phyloP scores from a whole-genome alignment of 768 basidiomycete species.

The Termitomyces sp. region DNA sequence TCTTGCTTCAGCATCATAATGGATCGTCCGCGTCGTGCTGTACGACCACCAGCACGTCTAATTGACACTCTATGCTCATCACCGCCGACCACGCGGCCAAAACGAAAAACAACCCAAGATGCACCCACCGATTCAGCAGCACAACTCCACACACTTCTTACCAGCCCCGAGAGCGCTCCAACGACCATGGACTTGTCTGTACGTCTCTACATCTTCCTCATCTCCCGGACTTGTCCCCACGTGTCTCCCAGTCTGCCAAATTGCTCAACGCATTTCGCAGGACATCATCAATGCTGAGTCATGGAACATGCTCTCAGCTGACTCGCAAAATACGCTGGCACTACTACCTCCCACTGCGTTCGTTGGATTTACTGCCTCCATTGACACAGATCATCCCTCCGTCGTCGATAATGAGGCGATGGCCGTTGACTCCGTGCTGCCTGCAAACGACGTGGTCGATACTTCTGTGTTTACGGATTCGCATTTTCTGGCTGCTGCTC shows the following conservation, averaged over 20 bases:
- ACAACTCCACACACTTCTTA: conserved; percentile 6
- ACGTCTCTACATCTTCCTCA: conserved; percentile 18
- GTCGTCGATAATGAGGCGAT: conserved; percentile 12
- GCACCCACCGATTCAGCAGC: conserved; percentile 1
- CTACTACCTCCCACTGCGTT: conserved; percentile 47
- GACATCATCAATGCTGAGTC: conserved; percentile 40
- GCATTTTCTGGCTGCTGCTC: conserved; percentile 48
- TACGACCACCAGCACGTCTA: conserved; percentile 7
- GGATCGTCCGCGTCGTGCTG: conserved; percentile 16
- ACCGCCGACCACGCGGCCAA: conserved; percentile 4
- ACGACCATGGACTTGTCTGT: conserved; percentile 43
- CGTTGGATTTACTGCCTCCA: conserved; percentile 20
- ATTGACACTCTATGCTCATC: not conserved
- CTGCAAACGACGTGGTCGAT: conserved; percentile 22
- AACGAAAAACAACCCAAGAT: conserved; percentile 8
- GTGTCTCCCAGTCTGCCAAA: conserved; percentile 10
- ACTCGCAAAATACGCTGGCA: conserved; percentile 29
- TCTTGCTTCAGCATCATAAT: not conserved
- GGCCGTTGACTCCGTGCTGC: conserved; percentile 11
- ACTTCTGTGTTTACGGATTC: conserved; percentile 41
- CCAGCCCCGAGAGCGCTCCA: conserved; percentile 8
- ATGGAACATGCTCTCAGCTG: conserved; percentile 41
- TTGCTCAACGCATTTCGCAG: conserved; percentile 28
- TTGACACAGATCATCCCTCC: conserved; percentile 35
- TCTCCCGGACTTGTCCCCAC: conserved; percentile 6